Evolutionary conservation across 306 rosid genomes (phyloP).

Genomic region (Ziziphus jujuba): DNA sequence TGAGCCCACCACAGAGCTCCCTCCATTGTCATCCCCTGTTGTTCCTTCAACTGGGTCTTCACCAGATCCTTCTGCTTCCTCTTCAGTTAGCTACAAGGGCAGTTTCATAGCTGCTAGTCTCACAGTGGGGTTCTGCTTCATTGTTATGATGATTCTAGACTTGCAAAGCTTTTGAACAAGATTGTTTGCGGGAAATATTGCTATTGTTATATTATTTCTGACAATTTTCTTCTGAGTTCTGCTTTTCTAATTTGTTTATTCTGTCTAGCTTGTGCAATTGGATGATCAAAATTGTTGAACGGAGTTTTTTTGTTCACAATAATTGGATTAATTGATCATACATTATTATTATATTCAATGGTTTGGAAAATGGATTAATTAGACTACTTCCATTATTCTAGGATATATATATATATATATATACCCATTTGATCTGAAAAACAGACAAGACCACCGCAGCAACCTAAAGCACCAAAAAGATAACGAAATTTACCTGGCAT

Average conservation of each 20-base stretch:
- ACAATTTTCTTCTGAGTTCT: neutral
- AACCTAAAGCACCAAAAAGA: neutral
- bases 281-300: neutral
- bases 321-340: neutral
- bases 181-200: neutral
- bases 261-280: neutral
- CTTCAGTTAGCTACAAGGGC: conserved; percentile 32
- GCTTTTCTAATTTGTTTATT: neutral
- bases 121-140: conserved; percentile 32
- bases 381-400: too few relatives aligned
- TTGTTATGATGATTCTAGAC: conserved; percentile 37
- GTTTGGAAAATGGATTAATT: too few relatives aligned
- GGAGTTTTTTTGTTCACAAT: neutral
- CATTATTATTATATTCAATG: too few relatives aligned
- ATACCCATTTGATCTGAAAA: neutral
- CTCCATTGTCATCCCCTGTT: conserved; percentile 21
- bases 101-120: conserved; percentile 24
- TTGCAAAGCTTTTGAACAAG: conserved; percentile 26
- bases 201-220: neutral
- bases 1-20: conserved; percentile 1
- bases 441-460: neutral
- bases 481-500: too few relatives aligned
- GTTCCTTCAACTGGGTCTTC: conserved; percentile 52
- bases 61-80: conserved; percentile 36
- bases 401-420: too few relatives aligned